A percentile compares a stretch with the other conserved stretches of the same genome.
These are phyloP conservation scores for Chrysophaeum taylorii DNA, from an alignment of 352 stramenopile genomes.

Conservation along the genomic window DNA sequence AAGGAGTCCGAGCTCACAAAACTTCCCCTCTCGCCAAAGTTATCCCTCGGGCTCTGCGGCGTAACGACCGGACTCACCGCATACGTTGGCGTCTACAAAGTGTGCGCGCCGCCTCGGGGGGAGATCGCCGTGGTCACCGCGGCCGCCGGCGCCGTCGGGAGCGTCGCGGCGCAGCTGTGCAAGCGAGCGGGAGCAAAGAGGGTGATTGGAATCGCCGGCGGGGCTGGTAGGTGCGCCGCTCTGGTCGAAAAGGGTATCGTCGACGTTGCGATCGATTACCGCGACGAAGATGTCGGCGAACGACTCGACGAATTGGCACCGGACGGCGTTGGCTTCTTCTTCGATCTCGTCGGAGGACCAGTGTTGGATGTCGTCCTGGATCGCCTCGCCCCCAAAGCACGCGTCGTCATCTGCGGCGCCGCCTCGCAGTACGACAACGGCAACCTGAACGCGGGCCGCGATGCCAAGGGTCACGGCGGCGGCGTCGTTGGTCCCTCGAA, in stretches of 20 bases:
- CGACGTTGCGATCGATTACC: conserved; percentile 35
- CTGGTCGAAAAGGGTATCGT: conserved; percentile 29
- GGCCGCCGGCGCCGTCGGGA: conserved; percentile 38
- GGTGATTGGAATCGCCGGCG: conserved; percentile 42
- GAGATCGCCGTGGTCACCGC: conserved; percentile 40
- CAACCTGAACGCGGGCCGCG: conserved; percentile 20
- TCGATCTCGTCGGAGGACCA: conserved; percentile 40
- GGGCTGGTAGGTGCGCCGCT: conserved; percentile 29
- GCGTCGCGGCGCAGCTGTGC: conserved; percentile 34
- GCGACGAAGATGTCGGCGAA: no score
- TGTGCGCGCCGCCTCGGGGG: conserved; percentile 8
- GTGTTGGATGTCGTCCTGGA: conserved; percentile 34
- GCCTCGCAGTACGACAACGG: conserved; percentile 35
- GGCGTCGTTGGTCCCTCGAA: conserved; percentile 26
- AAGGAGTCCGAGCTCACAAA: no score
- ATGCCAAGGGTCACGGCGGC: not conserved
- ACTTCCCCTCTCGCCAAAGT: no score
- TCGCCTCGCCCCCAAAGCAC: conserved; percentile 28
- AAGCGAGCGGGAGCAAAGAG: conserved; percentile 26
- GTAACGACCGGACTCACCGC: conserved; percentile 28
- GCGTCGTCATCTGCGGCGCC: conserved; percentile 42
- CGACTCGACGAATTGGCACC: conserved; percentile 29
- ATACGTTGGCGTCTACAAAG: conserved; percentile 31
- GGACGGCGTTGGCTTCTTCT: conserved; percentile 43
- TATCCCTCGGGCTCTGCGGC: conserved; percentile 21